A percentile compares a stretch with the other conserved stretches of the same genome.
Evolutionary conservation across 257 asterid genomes (phyloP).

Genomic region (Solanum bulbocastanum): DNA sequence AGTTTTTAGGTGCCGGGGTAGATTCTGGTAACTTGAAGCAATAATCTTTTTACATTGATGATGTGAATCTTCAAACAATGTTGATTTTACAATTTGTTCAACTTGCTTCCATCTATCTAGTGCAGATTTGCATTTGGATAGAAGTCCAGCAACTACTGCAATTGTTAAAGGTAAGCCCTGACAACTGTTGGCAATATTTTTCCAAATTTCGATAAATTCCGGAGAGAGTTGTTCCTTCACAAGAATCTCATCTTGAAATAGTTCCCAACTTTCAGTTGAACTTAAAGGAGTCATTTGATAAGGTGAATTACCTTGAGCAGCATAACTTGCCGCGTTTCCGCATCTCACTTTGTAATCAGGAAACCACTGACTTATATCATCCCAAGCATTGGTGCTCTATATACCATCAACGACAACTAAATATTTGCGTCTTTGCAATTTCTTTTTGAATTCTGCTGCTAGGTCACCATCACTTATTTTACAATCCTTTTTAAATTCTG

Average conservation of each 20-base stretch:
- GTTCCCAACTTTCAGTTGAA: slow-evolving; percentile 2
- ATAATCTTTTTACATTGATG: not conserved
- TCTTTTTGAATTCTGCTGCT: not conserved
- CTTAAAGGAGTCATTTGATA: not conserved
- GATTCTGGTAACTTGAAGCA: not conserved
- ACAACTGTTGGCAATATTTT: not conserved
- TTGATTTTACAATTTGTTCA: not conserved
- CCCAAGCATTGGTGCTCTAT: not conserved
- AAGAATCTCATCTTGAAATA: not conserved
- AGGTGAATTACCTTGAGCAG: not conserved
- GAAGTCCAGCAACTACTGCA: not conserved
- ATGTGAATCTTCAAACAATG: not conserved
- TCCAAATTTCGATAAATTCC: not conserved
- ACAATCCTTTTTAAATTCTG: not conserved
- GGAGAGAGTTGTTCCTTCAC: not conserved
- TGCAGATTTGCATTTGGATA: not conserved
- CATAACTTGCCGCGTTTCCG: not conserved
- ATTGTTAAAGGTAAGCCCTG: slow-evolving; percentile 1
- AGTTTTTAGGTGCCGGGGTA: slow-evolving; percentile 3
- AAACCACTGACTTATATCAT: not conserved
- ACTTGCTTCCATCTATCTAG: not conserved
- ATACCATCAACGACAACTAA: slow-evolving; percentile 8
- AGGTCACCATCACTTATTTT: not conserved
- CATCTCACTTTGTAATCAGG: slow-evolving; percentile 10
- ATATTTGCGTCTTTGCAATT: not conserved